Evolutionary conservation across 176 grass and related monocot species (phyloP).

Genomic region (Cymbopogon citratus): DNA sequence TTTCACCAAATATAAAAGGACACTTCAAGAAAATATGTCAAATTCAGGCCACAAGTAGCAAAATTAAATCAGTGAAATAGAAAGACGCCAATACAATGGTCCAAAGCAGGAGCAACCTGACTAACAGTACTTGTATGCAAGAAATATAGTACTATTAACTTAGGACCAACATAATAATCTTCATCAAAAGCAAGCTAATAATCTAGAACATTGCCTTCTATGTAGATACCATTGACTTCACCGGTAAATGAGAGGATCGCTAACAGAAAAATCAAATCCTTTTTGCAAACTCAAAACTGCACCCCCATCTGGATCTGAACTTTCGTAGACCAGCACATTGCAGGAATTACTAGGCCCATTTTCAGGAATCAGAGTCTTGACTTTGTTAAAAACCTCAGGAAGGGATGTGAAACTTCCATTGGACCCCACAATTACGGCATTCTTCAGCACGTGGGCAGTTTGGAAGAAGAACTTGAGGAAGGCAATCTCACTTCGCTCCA

Average conservation of each 20-base stretch:
- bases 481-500: no score
- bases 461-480: no score
- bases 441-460: no score
- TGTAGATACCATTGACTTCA: not conserved
- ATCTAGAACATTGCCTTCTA: not conserved
- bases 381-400: no score
- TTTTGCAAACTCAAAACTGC: no score
- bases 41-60: not conserved
- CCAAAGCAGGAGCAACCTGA: not conserved
- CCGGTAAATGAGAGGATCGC: not conserved
- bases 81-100: not conserved
- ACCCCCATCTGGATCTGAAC: no score
- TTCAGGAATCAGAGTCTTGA: no score
- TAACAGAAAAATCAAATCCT: no score
- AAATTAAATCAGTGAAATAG: not conserved
- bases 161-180: not conserved
- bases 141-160: not conserved
- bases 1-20: not conserved
- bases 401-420: no score
- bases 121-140: not conserved
- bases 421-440: no score
- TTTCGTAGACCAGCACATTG: no score
- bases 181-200: not conserved
- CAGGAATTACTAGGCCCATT: no score
- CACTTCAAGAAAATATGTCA: not conserved